Evolutionary conservation across 2,329 filamentous ascomycete genomes (phyloP), one percentile per base, ranked within the genome.

Genomic region (Fusarium phyllophilum): DNA sequence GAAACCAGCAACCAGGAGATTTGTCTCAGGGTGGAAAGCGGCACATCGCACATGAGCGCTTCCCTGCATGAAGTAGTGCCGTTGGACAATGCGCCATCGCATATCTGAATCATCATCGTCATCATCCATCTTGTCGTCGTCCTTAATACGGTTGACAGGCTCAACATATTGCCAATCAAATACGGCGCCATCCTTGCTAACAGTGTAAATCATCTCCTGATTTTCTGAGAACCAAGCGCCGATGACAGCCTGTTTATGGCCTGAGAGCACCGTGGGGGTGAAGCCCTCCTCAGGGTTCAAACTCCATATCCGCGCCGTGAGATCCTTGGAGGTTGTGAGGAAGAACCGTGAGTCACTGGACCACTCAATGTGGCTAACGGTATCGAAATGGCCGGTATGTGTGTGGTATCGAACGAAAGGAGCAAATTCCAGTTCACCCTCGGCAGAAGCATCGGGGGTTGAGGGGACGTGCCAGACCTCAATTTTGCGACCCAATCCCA

Each of bases 391-490:
- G 1, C 94, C 94, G 3, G 91, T 91, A 77, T 97, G 94, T 58
- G 93, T 92, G 75, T 95, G 91, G 84, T 98, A 94, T 75, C 93
- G 89, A 54, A 98, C 92, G 78, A 99, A 99, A 0, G 96, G 96
- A 26, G 96, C 95, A 83, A 98, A 99, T 78, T 98, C 95, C 62
- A 98, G 87, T 72, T 95, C 94, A 68, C 94, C 95, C 69, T 93
- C 91, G 54, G 87, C 87, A 74, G 92, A 93, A 31, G 93, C 89
- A 73, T 95, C 94, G 8, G 96, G 96, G 0, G 94, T 96, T 7
- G 93, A 95, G 1, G 96, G 96, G 36, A 97, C 97, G 78, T 96
- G 93, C 96, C 96, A 99, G 76, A 98, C 92, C 86, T 99, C 95
- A 67, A 97, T 91, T 78, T 93, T 93, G 78, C 96, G 90, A 41